phyloP scores from a whole-genome alignment of 192 early-diverging fungal genomes.

The Thamnidium elegans region DNA sequence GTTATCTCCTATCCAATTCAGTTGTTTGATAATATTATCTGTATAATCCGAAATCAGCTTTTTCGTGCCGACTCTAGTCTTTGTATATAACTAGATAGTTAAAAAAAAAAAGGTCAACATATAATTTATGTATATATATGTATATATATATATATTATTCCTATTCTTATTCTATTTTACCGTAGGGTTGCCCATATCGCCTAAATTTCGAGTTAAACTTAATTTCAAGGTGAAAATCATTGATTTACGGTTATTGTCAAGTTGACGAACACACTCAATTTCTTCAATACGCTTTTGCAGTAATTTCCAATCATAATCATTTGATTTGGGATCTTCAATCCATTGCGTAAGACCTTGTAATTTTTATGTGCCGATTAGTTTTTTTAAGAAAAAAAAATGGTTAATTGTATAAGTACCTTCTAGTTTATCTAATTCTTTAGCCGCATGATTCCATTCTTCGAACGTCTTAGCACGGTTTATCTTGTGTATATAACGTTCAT shows the following conservation, averaged over 20 bases:
- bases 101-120: neutral
- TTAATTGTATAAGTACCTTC: constrained; percentile 39
- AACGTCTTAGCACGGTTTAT: constrained; percentile 57
- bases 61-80: constrained; percentile 70
- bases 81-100: constrained; percentile 55
- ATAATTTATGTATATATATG: too few relatives aligned
- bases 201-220: constrained; percentile 66
- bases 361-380: neutral
- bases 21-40: constrained; percentile 65
- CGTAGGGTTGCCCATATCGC: constrained; percentile 70
- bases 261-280: constrained; percentile 44
- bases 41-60: constrained; percentile 76
- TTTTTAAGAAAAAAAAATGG: neutral
- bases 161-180: constrained; percentile 33
- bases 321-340: constrained; percentile 61
- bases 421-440: constrained; percentile 52
- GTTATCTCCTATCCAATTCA: constrained; percentile 65
- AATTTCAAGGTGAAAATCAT: constrained; percentile 71
- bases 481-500: constrained; percentile 45
- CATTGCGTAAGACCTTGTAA: constrained; percentile 52
- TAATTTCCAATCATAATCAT: constrained; percentile 72
- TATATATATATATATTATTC: too few relatives aligned
- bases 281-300: constrained; percentile 56
- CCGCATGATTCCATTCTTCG: constrained; percentile 67
- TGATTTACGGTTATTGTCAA: constrained; percentile 42